phyloP scores from a whole-genome alignment of 2,329 filamentous ascomycete species.

The Botrytis pseudocinerea region DNA sequence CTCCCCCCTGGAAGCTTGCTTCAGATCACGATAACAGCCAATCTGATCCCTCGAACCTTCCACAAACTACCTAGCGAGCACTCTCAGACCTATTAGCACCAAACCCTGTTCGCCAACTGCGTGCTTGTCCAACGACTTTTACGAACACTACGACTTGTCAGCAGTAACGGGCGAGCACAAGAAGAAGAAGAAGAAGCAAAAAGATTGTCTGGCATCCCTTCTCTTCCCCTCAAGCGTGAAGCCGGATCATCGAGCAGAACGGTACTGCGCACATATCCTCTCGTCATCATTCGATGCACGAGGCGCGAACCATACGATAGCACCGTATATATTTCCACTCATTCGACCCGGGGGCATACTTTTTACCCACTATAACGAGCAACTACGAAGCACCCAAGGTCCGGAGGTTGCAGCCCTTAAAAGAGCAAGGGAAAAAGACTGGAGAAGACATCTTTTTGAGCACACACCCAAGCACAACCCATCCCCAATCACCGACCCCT shows the following conservation, averaged over 20 bases:
- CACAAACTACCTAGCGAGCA: background rate
- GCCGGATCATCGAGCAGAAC: background rate
- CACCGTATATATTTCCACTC: background rate
- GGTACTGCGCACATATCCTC: background rate
- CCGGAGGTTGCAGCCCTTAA: background rate
- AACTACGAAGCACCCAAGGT: background rate
- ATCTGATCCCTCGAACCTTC: slow-evolving; percentile 12
- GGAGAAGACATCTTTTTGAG: slow-evolving; percentile 12
- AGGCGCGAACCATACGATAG: slow-evolving; percentile 3
- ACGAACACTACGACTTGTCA: background rate
- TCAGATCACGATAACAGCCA: slow-evolving; percentile 13
- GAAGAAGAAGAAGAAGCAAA: slow-evolving; percentile 10
- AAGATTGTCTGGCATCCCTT: background rate
- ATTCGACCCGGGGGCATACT: background rate
- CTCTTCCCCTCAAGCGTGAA: slow-evolving; percentile 3
- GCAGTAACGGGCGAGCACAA: slow-evolving; percentile 5
- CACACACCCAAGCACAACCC: slow-evolving; percentile 13
- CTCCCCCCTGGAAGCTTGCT: slow-evolving; percentile 2
- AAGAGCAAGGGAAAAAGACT: slow-evolving; percentile 15
- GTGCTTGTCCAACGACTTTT: background rate
- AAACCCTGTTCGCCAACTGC: background rate
- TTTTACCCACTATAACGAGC: background rate
- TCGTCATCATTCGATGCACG: background rate
- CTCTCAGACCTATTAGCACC: slow-evolving; percentile 4
- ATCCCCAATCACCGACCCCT: slow-evolving; percentile 1